phyloP scores from a whole-genome alignment of 2,329 filamentous ascomycete species.

The Colletotrichum lindemuthianum region DNA sequence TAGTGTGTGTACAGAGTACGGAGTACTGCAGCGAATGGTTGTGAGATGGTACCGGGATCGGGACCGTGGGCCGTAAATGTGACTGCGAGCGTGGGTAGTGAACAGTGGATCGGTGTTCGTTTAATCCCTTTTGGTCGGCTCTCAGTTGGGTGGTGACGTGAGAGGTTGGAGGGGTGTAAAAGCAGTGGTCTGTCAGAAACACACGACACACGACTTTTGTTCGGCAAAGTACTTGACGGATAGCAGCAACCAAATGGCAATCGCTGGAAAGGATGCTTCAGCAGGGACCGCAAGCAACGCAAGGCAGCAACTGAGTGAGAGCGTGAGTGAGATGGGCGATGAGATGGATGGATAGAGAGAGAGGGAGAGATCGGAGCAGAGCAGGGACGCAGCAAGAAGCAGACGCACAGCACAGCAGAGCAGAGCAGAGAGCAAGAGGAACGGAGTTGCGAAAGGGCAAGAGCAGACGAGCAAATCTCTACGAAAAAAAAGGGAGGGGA shows the following conservation, averaged over 20 bases:
- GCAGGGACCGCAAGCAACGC: conserved; percentile 25
- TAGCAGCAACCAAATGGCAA: conserved; percentile 33
- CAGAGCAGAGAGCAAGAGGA: conserved; percentile 33
- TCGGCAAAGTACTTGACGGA: too few species aligned
- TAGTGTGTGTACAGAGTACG: too few species aligned
- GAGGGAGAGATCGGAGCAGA: too few species aligned
- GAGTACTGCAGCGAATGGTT: too few species aligned
- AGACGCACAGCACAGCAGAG: conserved; percentile 23
- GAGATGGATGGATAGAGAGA: too few species aligned
- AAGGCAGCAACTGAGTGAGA: conserved; percentile 10
- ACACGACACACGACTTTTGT: conserved; percentile 30
- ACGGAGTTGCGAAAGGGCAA: conserved; percentile 43
- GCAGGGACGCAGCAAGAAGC: neutral
- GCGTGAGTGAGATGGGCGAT: too few species aligned
- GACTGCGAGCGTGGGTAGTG: too few species aligned
- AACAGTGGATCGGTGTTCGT: too few species aligned
- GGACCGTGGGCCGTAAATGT: too few species aligned
- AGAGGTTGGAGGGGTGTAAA: conserved; percentile 4
- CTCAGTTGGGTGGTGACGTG: conserved; percentile 30
- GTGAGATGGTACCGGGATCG: too few species aligned
- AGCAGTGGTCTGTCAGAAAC: conserved; percentile 18
- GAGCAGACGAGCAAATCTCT: conserved; percentile 36
- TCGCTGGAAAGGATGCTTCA: conserved; percentile 35
- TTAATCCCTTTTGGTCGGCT: too few species aligned
- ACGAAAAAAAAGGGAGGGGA: conserved; percentile 34